A percentile compares a stretch with the other conserved stretches of the same genome.
These are phyloP conservation scores for Vicia faba DNA, from an alignment of 306 rosid genomes.

Conservation along the genomic window DNA sequence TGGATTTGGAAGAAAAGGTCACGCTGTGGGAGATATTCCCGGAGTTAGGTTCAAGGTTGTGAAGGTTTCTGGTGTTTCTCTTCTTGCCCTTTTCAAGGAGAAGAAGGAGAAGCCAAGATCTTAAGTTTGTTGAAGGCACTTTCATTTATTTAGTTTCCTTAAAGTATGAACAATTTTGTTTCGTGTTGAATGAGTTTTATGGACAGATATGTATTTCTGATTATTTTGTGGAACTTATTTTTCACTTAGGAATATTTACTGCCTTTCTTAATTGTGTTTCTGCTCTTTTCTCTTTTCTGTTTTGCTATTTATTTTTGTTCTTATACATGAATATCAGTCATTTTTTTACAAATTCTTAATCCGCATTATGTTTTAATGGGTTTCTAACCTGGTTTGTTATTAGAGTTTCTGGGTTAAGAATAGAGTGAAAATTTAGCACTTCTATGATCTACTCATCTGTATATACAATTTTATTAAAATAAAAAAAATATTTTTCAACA, in stretches of 20 bases:
- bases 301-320: neutral
- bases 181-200: slow-evolving; percentile 28
- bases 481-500: too few species aligned
- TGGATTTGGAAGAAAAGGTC: slow-evolving; percentile 80
- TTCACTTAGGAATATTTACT: neutral
- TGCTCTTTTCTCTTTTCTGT: neutral
- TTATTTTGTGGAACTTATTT: slow-evolving; percentile 26
- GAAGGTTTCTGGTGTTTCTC: slow-evolving; percentile 71
- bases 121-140: slow-evolving; percentile 20
- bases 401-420: too few species aligned
- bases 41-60: slow-evolving; percentile 87
- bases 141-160: slow-evolving; percentile 7
- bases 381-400: too few species aligned
- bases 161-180: slow-evolving; percentile 24
- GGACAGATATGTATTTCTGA: slow-evolving; percentile 38
- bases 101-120: slow-evolving; percentile 85
- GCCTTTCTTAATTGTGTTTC: neutral
- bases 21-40: slow-evolving; percentile 89
- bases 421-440: too few species aligned
- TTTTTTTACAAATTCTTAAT: neutral
- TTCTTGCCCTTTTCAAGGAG: slow-evolving; percentile 85
- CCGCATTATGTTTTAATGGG: too few species aligned
- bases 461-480: too few species aligned
- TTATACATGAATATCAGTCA: too few species aligned
- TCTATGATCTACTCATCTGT: too few species aligned